phyloP scores from a whole-genome alignment of 2,329 filamentous ascomycete genomes.

The Cladophialophora immunda region DNA sequence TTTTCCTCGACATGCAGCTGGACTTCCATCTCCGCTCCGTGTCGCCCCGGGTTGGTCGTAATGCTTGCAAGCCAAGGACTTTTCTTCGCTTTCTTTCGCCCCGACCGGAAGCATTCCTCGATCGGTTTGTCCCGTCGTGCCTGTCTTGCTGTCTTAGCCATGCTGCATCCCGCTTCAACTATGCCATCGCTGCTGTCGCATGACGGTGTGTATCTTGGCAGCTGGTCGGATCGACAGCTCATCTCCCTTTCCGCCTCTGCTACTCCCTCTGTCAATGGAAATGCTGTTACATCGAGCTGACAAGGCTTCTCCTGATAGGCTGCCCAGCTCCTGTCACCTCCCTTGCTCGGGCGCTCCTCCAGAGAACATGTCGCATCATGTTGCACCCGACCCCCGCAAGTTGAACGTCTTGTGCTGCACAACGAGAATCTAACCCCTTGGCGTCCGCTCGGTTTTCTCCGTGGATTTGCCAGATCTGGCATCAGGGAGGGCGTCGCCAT shows the following conservation, averaged over 20 bases:
- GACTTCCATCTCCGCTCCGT: not conserved
- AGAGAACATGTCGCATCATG: conserved; percentile 2
- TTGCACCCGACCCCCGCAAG: conserved; percentile 20
- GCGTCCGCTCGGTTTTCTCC: conserved; percentile 11
- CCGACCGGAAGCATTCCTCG: not conserved
- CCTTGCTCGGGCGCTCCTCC: not conserved
- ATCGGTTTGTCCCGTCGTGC: not conserved
- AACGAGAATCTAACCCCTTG: conserved; percentile 17
- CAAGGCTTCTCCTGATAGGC: not conserved
- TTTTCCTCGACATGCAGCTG: not conserved
- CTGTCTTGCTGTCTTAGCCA: not conserved
- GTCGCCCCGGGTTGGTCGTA: conserved; percentile 1
- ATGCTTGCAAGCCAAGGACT: not conserved
- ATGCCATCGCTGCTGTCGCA: not conserved
- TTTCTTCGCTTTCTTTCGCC: not conserved
- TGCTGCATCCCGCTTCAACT: not conserved
- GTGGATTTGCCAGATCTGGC: conserved; percentile 7
- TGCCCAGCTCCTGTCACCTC: not conserved
- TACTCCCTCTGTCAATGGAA: not conserved
- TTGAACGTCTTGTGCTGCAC: conserved; percentile 10
- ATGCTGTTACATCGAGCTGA: conserved; percentile 16
- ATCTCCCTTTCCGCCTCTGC: not conserved
- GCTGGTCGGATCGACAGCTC: conserved; percentile 1
- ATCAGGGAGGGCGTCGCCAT: not conserved
- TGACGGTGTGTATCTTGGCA: conserved; percentile 3